These are phyloP conservation scores for Platanthera guangdongensis DNA, from an alignment of 106 monocot species.

Conservation along the genomic window DNA sequence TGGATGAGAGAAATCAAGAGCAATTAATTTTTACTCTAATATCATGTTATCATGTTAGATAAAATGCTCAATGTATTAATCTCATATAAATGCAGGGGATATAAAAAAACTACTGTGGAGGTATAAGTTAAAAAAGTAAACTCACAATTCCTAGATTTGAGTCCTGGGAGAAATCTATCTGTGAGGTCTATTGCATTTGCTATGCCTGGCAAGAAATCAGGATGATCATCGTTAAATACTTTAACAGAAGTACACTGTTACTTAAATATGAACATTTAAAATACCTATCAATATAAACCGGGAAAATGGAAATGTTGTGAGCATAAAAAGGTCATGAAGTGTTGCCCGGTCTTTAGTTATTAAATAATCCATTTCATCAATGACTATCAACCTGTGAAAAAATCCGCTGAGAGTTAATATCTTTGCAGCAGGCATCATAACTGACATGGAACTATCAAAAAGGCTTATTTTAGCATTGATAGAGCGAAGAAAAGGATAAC, in stretches of 20 bases:
- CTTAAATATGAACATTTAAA: neutral
- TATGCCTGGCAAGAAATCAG: conserved; percentile 47
- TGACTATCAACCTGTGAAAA: conserved; percentile 47
- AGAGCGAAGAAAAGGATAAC: neutral
- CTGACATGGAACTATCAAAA: neutral
- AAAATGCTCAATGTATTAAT: too few species aligned
- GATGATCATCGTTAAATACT: neutral
- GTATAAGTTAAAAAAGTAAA: neutral
- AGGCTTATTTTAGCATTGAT: neutral
- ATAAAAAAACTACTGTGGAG: neutral
- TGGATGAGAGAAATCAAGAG: too few species aligned
- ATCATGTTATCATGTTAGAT: too few species aligned
- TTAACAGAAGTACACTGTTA: neutral
- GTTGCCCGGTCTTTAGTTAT: conserved; percentile 80
- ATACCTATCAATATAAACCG: conserved; percentile 81
- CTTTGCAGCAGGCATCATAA: neutral
- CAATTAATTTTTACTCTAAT: too few species aligned
- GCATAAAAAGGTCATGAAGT: conserved; percentile 96
- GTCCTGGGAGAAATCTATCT: conserved; percentile 91
- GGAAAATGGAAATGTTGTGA: conserved; percentile 79
- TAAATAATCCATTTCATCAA: conserved; percentile 96
- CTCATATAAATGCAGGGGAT: too few species aligned
- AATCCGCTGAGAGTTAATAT: neutral
- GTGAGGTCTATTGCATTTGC: conserved; percentile 95
- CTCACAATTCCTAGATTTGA: conserved; percentile 93